These are phyloP conservation scores for Helichrysum umbraculigerum DNA, from an alignment of 129 eudicot species.

Conservation along the genomic window DNA sequence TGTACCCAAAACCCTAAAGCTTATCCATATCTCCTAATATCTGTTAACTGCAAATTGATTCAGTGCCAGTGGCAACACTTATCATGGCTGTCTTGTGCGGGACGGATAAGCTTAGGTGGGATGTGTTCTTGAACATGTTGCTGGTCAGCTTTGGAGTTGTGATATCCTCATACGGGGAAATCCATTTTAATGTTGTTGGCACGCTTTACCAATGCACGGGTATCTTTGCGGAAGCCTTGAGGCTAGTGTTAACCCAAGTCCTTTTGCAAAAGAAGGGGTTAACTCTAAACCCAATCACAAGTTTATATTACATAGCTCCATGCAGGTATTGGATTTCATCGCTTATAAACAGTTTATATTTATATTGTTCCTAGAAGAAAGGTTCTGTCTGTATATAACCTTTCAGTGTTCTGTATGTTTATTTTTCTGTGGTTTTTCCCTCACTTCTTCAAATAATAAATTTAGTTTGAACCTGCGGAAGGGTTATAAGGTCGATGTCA, in stretches of 20 bases:
- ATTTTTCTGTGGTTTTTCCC: background rate
- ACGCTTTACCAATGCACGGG: slow-evolving; percentile 94
- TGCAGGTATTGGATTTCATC: slow-evolving; percentile 67
- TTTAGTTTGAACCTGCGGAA: background rate
- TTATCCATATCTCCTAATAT: background rate
- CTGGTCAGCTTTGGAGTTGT: slow-evolving; percentile 97
- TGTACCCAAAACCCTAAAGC: too few relatives aligned
- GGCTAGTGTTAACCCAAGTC: slow-evolving; percentile 96
- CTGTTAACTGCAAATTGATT: slow-evolving; percentile 26
- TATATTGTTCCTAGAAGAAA: background rate
- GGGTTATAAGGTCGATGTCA: background rate
- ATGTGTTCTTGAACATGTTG: slow-evolving; percentile 84
- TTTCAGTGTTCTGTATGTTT: background rate
- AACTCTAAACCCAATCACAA: slow-evolving; percentile 87
- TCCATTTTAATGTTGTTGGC: slow-evolving; percentile 89
- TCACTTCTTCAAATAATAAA: background rate
- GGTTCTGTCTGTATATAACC: background rate
- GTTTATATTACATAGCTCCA: slow-evolving; percentile 97
- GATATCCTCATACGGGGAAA: slow-evolving; percentile 93
- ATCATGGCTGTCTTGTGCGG: slow-evolving; percentile 96
- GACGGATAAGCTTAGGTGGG: slow-evolving; percentile 94
- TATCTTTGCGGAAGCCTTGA: slow-evolving; percentile 93
- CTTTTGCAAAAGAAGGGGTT: slow-evolving; percentile 96
- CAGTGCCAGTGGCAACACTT: slow-evolving; percentile 99
- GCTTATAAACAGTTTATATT: background rate